Base-by-base conservation (phyloP, 495 filamentous ascomycete species). In the Pyronema omphalodes region DNA sequence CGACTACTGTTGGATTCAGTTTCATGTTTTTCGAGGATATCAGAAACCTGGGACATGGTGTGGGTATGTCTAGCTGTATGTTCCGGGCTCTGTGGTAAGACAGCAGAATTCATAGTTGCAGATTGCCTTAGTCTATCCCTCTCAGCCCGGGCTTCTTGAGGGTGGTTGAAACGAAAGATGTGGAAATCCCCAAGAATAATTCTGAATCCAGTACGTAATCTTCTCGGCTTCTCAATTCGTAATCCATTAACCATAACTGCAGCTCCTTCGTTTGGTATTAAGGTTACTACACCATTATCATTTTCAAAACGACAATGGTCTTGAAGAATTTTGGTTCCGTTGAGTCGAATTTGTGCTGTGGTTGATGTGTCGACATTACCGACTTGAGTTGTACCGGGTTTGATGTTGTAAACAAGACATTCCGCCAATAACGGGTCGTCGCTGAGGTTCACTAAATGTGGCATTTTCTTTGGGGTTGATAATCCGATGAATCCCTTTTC, bases 81-180 rank as follows among this genome's bases (percentile, higher is more conserved):
- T 0, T 77, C 78, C 3, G 71, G 60, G 3, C 60, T 60, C 50
- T 62, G 58, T 14, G 55, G 58, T 8, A 29, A 14, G 34, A 80
- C 35, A 93, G 71, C 67, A 89, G 85, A 65, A 74, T 88, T 64
- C 43, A 81, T 81, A 5, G 85, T 87, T 37, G 94, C 74, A 9
- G 88, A 88, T 61, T 99, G 89, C 49, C 89, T 79, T 52, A 99
- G 71, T 60, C 94, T 87, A 11, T 88, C 88, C 51, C 93, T 72
- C 67, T 99, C 91, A 6, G 87, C 88, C 11, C 86, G 79, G 37
- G 93, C 91, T 69, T 99, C 91, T 71, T 93, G 81, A 0, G 91
- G 91, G 65, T 99, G 86, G 59, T 99, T 99, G 71, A 99, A 99
- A 54, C 91, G 76, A 68, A 96, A 99, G 53, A 99, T 99, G 65